A percentile compares a stretch with the other conserved stretches of the same genome.
Conservation (phyloP, 1,284 basidiomycete species). For the Hymenochaete sp. region DNA sequence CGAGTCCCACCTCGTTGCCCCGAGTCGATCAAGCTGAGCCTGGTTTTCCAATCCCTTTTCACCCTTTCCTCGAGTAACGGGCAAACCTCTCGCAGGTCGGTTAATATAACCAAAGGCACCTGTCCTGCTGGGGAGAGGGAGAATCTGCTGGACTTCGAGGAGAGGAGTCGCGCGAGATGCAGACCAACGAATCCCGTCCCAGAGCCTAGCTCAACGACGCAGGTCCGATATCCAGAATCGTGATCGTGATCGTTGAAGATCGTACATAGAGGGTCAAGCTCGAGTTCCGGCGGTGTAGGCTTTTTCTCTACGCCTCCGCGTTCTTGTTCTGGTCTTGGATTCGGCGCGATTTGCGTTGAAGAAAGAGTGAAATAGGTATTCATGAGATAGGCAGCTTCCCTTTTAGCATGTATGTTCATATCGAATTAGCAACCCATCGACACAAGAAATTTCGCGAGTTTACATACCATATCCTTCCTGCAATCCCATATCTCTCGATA, state of each 20-base stretch:
- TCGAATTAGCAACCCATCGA: neutral
- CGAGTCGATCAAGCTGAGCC: no score
- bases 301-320: no score
- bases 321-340: no score
- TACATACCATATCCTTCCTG: conserved; percentile 71
- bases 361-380: conserved; percentile 43
- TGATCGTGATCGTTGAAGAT: no score
- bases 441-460: conserved; percentile 19
- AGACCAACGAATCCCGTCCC: conserved; percentile 60
- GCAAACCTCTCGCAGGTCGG: conserved; percentile 66
- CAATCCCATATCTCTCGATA: conserved; percentile 63
- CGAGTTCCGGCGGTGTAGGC: no score
- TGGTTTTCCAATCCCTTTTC: conserved; percentile 16
- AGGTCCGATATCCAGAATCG: neutral
- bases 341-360: no score
- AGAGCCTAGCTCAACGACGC: conserved; percentile 60
- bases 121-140: conserved; percentile 20
- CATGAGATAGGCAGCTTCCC: conserved; percentile 68
- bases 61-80: conserved; percentile 51
- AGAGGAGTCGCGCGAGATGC: conserved; percentile 32
- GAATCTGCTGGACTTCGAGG: no score
- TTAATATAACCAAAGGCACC: conserved; percentile 42
- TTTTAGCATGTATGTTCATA: conserved; percentile 23
- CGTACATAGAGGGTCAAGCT: conserved; percentile 55
- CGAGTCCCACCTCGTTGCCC: no score